Base-by-base conservation (phyloP, 1,284 basidiomycete genomes). In the Hypsizygus ulmarius region DNA sequence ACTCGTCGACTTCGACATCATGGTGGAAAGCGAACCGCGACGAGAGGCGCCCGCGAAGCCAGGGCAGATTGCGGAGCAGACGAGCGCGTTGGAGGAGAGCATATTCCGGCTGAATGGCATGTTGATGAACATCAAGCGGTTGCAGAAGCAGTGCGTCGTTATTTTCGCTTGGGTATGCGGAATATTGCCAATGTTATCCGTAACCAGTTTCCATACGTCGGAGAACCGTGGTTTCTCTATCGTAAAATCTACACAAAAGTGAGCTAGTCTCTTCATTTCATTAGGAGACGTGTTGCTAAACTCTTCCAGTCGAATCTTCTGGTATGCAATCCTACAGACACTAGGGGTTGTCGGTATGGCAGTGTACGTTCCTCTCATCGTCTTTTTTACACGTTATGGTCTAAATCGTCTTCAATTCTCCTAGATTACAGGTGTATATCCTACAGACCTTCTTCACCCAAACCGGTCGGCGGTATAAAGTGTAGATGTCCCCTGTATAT, bases 1-100 rank as follows among this genome's bases (percentile, higher is more conserved):
- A 69, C 79, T 97, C 47, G 78, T 98, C 57, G 95, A 97, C 70
- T 96, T 97, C 66, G 94, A 97, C 67, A 95, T 96, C 68, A 93
- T 96, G 91, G 91, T 97, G 52, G 93, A 97, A 74, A 93, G 87
- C 53, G 94, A 97, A 65, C 94, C 94, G 1, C 74, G 94, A 43
- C 76, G 90, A 45, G 86, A 91, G 60, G 77, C 88, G 3, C 84
- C 88, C 7, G 85, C 86, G 19, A 89, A 91, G 59, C 81, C 89
- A 0, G 84, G 84, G 2, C 90, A 95, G 69, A 81, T 97, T 39
- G 75, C 86, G 14, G 93, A 97, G 52, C 93, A 97, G 59, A 96
- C 94, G 16, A 90, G 81, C 47, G 82, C 89, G 10, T 71, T 97
- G 48, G 93, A 97, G 68, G 94, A 97, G 74, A 93, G 90, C 64